A percentile compares a stretch with the other conserved stretches of the same genome.
These are phyloP conservation scores for Cyberlindnera euphorbiae DNA, from an alignment of 805 yeast genomes.

Conservation along the genomic window DNA sequence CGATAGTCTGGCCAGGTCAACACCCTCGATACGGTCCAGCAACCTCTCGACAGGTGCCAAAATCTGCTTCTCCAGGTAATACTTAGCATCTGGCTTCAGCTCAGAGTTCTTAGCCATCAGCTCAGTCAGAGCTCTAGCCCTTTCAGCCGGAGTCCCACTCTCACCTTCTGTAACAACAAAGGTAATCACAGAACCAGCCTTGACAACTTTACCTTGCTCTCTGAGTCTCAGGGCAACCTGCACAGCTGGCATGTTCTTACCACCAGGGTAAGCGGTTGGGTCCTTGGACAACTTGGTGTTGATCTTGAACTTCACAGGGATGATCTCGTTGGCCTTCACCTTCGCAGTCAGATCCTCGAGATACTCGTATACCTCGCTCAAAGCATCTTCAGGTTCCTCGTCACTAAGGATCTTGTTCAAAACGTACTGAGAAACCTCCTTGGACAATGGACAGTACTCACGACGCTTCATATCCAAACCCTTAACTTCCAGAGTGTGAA, in stretches of 20 bases:
- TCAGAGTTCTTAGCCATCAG: constrained; percentile 46
- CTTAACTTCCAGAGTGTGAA: constrained; percentile 72
- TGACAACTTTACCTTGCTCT: constrained; percentile 78
- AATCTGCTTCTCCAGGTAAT: constrained; percentile 83
- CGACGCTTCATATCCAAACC: constrained; percentile 97
- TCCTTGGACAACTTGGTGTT: constrained; percentile 89
- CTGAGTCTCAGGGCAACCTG: constrained; percentile 83
- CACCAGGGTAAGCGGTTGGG: constrained; percentile 78
- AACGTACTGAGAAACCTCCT: constrained; percentile 76
- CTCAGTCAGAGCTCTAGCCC: constrained; percentile 82
- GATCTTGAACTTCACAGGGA: constrained; percentile 68
- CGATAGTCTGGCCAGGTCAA: constrained; percentile 76
- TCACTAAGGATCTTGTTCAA: constrained; percentile 68
- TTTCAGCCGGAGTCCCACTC: constrained; percentile 56
- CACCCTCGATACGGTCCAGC: constrained; percentile 79
- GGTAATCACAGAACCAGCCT: constrained; percentile 87
- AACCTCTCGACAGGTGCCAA: constrained; percentile 88
- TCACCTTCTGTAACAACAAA: constrained; percentile 66
- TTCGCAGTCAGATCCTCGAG: constrained; percentile 55
- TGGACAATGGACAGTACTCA: constrained; percentile 90
- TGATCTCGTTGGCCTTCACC: constrained; percentile 55
- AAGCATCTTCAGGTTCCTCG: constrained; percentile 70
- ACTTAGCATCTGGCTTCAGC: constrained; percentile 67
- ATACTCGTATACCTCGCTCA: constrained; percentile 66
- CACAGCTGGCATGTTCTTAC: constrained; percentile 80